These are phyloP conservation scores for Termitomyces sp. DNA, from an alignment of 768 basidiomycete genomes.

Conservation along the genomic window DNA sequence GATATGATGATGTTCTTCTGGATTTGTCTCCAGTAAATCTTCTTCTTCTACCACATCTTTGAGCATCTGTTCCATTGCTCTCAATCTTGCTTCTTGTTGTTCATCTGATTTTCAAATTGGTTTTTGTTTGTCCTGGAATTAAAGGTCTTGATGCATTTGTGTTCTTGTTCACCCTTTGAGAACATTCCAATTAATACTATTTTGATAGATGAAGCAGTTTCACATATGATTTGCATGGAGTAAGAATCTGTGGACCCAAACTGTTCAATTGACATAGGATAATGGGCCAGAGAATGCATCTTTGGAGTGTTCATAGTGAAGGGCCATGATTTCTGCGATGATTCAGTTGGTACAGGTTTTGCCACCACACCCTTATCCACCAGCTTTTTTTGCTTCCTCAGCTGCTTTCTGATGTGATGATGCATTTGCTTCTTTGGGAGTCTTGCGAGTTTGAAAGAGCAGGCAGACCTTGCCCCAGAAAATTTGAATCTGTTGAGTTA, in stretches of 20 bases:
- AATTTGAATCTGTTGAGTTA: not conserved
- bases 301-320: constrained; percentile 25
- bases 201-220: not conserved
- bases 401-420: not conserved
- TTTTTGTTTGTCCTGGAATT: constrained; percentile 9
- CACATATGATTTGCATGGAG: constrained; percentile 27
- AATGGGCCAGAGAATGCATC: constrained; percentile 27
- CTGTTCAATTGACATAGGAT: constrained; percentile 14
- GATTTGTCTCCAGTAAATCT: not conserved
- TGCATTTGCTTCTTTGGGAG: constrained; percentile 8
- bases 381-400: not conserved
- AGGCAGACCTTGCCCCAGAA: constrained; percentile 8
- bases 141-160: constrained; percentile 10
- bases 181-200: not conserved
- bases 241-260: constrained; percentile 31
- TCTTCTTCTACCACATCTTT: not conserved
- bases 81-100: constrained; percentile 8
- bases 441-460: constrained; percentile 5
- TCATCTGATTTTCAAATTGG: constrained; percentile 17
- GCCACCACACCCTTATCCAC: too few relatives aligned
- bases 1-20: not conserved
- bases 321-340: not conserved
- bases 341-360: too few relatives aligned
- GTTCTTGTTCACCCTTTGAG: constrained; percentile 7
- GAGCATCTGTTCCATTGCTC: constrained; percentile 1